phyloP scores from a whole-genome alignment of 257 asterid species.

The Henckelia pumila region DNA sequence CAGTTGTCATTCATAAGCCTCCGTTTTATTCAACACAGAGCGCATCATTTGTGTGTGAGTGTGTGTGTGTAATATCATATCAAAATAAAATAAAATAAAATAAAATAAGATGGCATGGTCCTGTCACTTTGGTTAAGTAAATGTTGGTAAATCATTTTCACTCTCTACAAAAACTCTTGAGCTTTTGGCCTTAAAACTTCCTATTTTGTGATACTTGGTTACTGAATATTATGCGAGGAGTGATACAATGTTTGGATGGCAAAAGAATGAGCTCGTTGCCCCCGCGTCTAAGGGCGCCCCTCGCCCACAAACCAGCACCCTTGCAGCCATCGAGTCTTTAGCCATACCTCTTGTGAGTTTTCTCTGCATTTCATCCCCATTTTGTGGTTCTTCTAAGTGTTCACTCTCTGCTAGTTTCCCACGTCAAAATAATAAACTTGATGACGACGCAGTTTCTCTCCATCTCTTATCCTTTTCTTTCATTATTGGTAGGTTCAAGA shows the following conservation, averaged over 20 bases:
- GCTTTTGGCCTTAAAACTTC: neutral
- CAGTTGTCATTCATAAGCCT: neutral
- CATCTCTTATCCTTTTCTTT: neutral
- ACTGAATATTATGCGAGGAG: slow-evolving; percentile 15
- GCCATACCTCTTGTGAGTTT: slow-evolving; percentile 31
- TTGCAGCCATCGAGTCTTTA: slow-evolving; percentile 33
- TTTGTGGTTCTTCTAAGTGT: neutral
- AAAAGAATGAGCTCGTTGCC: too few species aligned
- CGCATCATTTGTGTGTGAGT: neutral
- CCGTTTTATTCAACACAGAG: slow-evolving; percentile 18
- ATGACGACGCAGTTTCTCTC: neutral
- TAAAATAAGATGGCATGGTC: slow-evolving; percentile 25
- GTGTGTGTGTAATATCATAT: too few species aligned
- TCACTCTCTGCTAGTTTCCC: neutral
- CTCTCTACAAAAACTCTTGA: neutral
- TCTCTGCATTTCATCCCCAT: slow-evolving; percentile 16
- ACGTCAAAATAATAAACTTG: neutral
- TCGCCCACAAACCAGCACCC: slow-evolving; percentile 23
- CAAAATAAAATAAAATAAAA: too few species aligned
- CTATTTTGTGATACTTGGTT: slow-evolving; percentile 2
- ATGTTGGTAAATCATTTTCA: slow-evolving; percentile 31
- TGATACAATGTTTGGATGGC: too few species aligned
- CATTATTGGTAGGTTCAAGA: slow-evolving; percentile 60
- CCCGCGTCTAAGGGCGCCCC: slow-evolving; percentile 13
- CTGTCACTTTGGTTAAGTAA: slow-evolving; percentile 20